Base-by-base conservation (phyloP, 768 basidiomycete species). In the Collybiopsis luxurians region DNA sequence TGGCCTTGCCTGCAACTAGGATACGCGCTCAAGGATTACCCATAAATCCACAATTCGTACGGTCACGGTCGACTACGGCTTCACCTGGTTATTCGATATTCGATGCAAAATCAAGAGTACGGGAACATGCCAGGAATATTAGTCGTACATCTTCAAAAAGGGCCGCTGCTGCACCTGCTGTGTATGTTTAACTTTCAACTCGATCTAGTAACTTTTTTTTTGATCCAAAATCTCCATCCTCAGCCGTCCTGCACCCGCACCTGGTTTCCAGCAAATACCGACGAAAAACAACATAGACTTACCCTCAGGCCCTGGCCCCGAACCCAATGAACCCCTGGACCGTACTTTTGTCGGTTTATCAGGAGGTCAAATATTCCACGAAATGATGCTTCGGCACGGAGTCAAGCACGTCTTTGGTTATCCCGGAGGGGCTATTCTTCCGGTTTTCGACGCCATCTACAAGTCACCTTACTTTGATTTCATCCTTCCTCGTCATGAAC, bases 391-490 rank as follows among this genome's bases (percentile, higher is more conserved):
- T 59, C 83, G 96, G 45, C 97, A 99, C 68, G 85, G 81, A 57
- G 95, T 98, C 64, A 97, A 95, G 72, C 92, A 98, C 66, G 82
- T 99, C 45, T 98, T 99, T 66, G 96, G 96, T 36, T 99, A 98
- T 73, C 96, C 96, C 7, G 95, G 95, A 43, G 96, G 96, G 57
- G 97, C 96, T 40, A 98, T 98, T 71, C 85, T 98, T 34, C 97
- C 96, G 59, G 97, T 99, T n/a, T 99, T 98, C 73, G 96, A 99
- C 71, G 97, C 97, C 69, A 99, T 98, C 73, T 90, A 98, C 81
- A 89, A 96, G 71, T 96, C 94, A 6, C 82, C 86, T 2, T 88
- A 97, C 71, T 98, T 98, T 63, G 86, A 97, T 58, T 99, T 99
- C 63, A 80, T 99, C 59, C 85, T 98, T 15, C 96, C 96, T 13